phyloP scores from a whole-genome alignment of 163 green algal species.

The Scenedesmus sp. region DNA sequence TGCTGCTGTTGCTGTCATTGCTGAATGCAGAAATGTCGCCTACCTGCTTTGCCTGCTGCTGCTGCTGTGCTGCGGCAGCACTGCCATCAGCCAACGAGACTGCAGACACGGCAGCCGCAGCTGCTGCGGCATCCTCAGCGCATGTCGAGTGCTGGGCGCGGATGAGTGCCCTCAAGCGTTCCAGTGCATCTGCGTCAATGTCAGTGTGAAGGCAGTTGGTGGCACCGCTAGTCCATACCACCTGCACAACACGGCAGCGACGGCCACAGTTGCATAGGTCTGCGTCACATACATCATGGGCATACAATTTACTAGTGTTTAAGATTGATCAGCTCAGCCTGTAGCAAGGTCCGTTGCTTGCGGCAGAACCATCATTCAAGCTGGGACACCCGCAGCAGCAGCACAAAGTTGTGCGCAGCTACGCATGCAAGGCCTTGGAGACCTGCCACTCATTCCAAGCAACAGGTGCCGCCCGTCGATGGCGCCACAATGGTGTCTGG shows the following conservation, averaged over 20 bases:
- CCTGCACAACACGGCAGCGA: background rate
- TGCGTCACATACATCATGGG: too few relatives aligned
- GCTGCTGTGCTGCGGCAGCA: background rate
- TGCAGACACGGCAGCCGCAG: background rate
- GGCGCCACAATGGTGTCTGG: too few relatives aligned
- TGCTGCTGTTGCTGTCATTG: constrained; percentile 33
- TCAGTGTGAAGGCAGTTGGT: constrained; percentile 45
- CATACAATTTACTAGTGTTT: too few relatives aligned
- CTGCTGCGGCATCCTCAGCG: background rate
- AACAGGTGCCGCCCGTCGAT: too few relatives aligned
- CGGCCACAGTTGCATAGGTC: background rate
- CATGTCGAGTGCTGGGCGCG: background rate
- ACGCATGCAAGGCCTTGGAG: too few relatives aligned
- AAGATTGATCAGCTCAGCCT: too few relatives aligned
- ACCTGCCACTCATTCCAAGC: too few relatives aligned
- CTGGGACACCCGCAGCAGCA: background rate
- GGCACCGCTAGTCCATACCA: constrained; percentile 17
- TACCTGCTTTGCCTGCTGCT: background rate
- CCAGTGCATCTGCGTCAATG: constrained; percentile 6
- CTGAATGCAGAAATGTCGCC: too few relatives aligned
- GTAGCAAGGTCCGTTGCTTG: too few relatives aligned
- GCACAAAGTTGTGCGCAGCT: too few relatives aligned
- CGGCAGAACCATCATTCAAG: too few relatives aligned
- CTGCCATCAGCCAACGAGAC: background rate
- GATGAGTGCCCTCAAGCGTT: background rate